These are phyloP conservation scores for Candida namnaoensis DNA, from an alignment of 805 yeast genomes.

Conservation along the genomic window DNA sequence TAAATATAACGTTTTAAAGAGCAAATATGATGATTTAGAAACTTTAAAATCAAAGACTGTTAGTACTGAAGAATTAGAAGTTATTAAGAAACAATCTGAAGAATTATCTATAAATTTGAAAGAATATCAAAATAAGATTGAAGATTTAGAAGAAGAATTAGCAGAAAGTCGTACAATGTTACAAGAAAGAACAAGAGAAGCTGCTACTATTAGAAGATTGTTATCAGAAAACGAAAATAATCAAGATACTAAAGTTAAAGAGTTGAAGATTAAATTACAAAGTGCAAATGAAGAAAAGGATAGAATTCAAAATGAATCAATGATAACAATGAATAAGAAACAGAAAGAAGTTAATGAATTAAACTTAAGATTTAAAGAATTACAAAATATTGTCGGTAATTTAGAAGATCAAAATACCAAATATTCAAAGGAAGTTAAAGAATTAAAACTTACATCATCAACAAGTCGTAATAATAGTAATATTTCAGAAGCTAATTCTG, in stretches of 20 bases:
- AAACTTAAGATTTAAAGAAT: slow-evolving; percentile 31
- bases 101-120: slow-evolving; percentile 58
- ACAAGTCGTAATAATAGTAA: background rate
- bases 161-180: slow-evolving; percentile 61
- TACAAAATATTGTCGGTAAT: slow-evolving; percentile 27
- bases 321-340: slow-evolving; percentile 39
- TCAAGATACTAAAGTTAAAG: slow-evolving; percentile 41
- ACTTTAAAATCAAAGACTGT: slow-evolving; percentile 21
- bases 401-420: slow-evolving; percentile 20
- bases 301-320: slow-evolving; percentile 45
- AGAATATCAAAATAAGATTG: slow-evolving; percentile 54
- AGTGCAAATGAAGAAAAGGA: slow-evolving; percentile 53
- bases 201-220: slow-evolving; percentile 60
- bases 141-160: slow-evolving; percentile 75
- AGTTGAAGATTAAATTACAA: slow-evolving; percentile 42
- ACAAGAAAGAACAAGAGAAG: slow-evolving; percentile 77
- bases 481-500: slow-evolving; percentile 7
- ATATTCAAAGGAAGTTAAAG: slow-evolving; percentile 21
- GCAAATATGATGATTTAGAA: slow-evolving; percentile 27
- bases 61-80: slow-evolving; percentile 35
- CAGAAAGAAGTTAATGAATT: slow-evolving; percentile 62
- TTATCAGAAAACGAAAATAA: slow-evolving; percentile 61
- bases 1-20: slow-evolving; percentile 26
- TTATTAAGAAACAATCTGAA: slow-evolving; percentile 59
- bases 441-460: slow-evolving; percentile 14